Conservation (phyloP, 495 filamentous ascomycete species). For the Hypoxylon rickii region DNA sequence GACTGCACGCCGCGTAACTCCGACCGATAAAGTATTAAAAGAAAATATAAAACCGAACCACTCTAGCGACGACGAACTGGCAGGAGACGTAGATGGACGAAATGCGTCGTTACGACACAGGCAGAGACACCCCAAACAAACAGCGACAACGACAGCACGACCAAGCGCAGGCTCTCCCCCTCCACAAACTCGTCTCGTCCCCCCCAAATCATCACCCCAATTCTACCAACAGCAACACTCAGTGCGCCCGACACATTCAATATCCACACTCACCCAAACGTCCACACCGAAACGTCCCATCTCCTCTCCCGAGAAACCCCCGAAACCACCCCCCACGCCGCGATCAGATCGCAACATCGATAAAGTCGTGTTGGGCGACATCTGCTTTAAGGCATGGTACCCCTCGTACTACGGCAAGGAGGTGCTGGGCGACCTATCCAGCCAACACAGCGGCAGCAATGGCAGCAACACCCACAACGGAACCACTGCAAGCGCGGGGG, state of each 20-base stretch:
- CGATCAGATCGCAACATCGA: conserved; percentile 66
- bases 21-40: conserved; percentile 6
- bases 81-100: too few relatives aligned
- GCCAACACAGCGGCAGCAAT: not conserved
- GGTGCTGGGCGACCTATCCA: conserved; percentile 58
- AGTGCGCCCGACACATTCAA: conserved; percentile 15
- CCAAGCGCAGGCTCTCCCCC: not conserved
- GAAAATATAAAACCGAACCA: conserved; percentile 21
- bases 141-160: not conserved
- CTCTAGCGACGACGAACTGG: too few relatives aligned
- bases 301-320: conserved; percentile 21
- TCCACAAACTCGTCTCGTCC: conserved; percentile 15
- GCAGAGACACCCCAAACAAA: not conserved
- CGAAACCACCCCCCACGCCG: conserved; percentile 29
- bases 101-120: not conserved
- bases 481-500: conserved; percentile 27
- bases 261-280: not conserved
- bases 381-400: conserved; percentile 78
- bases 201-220: conserved; percentile 28
- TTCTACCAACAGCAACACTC: conserved; percentile 32
- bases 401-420: conserved; percentile 79
- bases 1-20: not conserved
- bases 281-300: conserved; percentile 30
- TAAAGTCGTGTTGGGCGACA: conserved; percentile 73
- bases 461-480: conserved; percentile 28